A percentile compares a stretch with the other conserved stretches of the same genome.
These are phyloP conservation scores for Ilyonectria mors-panacis DNA, from an alignment of 2,329 filamentous ascomycete species.

Conservation along the genomic window DNA sequence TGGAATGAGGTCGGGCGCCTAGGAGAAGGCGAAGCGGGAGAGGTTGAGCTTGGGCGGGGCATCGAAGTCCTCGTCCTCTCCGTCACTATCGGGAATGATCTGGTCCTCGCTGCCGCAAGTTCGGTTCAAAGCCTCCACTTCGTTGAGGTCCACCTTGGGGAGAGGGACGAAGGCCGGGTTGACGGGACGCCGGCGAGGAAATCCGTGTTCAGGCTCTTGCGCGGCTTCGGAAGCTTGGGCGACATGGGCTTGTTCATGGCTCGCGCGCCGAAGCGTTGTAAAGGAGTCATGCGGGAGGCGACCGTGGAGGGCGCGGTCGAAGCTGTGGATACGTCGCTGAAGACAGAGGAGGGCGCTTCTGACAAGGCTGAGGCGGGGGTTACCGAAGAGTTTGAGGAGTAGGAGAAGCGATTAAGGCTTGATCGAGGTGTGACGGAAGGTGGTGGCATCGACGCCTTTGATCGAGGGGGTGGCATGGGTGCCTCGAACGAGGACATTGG, in stretches of 20 bases:
- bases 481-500: constrained; percentile 43
- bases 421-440: constrained; percentile 49
- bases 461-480: constrained; percentile 50
- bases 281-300: constrained; percentile 63
- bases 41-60: constrained; percentile 58
- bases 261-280: constrained; percentile 67
- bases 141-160: constrained; percentile 67
- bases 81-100: constrained; percentile 68
- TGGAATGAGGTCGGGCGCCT: constrained; percentile 5
- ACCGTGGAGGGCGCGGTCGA: constrained; percentile 62
- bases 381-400: constrained; percentile 45
- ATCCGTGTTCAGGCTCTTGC: constrained; percentile 41
- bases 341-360: constrained; percentile 52
- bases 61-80: constrained; percentile 59
- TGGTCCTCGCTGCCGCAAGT: constrained; percentile 70
- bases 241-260: constrained; percentile 53
- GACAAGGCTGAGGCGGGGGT: constrained; percentile 57
- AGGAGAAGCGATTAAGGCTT: constrained; percentile 54
- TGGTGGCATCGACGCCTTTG: constrained; percentile 37
- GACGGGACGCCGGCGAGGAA: constrained; percentile 57
- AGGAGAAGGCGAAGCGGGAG: constrained; percentile 63
- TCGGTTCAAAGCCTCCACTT: constrained; percentile 67
- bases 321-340: constrained; percentile 54
- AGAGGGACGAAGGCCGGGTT: constrained; percentile 70
- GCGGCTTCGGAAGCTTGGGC: constrained; percentile 50